Percentiles rank a stretch among this genome's conserved stretches.
Conservation (phyloP, 2,329 filamentous ascomycete species). For the Volutella citrinella region DNA sequence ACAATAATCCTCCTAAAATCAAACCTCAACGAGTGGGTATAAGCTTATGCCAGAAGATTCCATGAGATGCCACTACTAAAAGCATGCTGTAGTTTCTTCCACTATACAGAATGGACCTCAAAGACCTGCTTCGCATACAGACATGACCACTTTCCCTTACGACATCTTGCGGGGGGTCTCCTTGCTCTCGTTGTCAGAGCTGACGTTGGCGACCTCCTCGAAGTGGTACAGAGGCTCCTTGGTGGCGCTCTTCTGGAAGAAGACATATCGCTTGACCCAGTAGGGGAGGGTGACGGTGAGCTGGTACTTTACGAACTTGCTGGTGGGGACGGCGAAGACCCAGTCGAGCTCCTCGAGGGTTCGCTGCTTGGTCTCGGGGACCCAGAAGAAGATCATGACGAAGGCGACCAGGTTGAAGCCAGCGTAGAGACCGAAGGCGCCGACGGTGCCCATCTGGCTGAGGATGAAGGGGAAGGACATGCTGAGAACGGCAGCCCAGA, state of each 20-base stretch:
- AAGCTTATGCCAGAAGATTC: conserved; percentile 4
- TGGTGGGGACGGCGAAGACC: conserved; percentile 45
- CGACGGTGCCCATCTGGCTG: conserved; percentile 27
- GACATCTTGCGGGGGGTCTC: not conserved
- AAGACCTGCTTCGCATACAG: too few relatives aligned
- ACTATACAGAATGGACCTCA: too few relatives aligned
- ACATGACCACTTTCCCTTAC: too few relatives aligned
- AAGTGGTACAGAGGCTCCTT: conserved; percentile 37
- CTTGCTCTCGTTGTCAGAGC: not conserved
- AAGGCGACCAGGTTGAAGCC: conserved; percentile 54
- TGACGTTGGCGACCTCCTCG: conserved; percentile 21
- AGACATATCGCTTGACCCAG: conserved; percentile 30
- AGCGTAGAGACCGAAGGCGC: conserved; percentile 50
- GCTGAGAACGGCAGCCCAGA: conserved; percentile 49
- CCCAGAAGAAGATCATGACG: conserved; percentile 49
- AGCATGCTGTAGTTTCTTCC: too few relatives aligned
- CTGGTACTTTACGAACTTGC: conserved; percentile 39
- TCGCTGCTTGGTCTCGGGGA: conserved; percentile 53
- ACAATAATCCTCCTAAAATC: conserved; percentile 1
- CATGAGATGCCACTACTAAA: too few relatives aligned
- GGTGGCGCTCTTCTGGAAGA: conserved; percentile 29
- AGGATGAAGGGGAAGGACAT: conserved; percentile 52
- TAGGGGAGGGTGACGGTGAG: conserved; percentile 25
- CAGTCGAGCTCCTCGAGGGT: conserved; percentile 50
- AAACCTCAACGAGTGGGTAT: conserved; percentile 12